Conservation (phyloP, 2,329 filamentous ascomycete genomes). For the Fusarium pininemorale region DNA sequence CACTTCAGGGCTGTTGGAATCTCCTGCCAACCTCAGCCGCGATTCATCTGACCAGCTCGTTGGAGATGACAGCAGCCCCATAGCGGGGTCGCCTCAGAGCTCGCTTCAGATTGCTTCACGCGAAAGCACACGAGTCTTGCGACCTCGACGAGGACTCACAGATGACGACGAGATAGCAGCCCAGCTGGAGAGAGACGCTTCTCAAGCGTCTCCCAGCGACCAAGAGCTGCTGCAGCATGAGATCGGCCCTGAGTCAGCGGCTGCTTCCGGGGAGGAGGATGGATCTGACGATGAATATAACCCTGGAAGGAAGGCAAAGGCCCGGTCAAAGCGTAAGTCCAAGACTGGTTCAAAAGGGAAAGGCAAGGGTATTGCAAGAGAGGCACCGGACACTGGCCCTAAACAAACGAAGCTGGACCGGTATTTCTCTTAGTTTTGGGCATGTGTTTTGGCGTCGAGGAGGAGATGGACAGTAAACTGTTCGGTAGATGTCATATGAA, state of each 20-base stretch:
- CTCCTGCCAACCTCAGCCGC: background rate
- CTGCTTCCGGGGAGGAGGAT: background rate
- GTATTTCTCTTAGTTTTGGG: background rate
- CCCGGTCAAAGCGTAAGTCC: background rate
- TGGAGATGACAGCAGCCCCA: too few species aligned
- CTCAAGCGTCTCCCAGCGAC: background rate
- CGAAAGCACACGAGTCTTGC: background rate
- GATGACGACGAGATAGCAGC: background rate
- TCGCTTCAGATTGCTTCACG: too few species aligned
- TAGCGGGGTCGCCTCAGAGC: too few species aligned
- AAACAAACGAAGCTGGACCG: background rate
- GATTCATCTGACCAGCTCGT: too few species aligned
- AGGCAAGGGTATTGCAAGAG: background rate
- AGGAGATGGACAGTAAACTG: background rate
- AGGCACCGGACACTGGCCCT: background rate
- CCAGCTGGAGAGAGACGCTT: background rate
- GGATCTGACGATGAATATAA: background rate
- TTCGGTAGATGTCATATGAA: background rate
- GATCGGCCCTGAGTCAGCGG: background rate
- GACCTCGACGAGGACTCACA: background rate
- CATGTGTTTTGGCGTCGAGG: background rate
- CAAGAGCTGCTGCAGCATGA: background rate
- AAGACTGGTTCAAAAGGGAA: background rate
- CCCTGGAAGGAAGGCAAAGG: background rate
- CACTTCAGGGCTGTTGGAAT: background rate